These are phyloP conservation scores for Dactylella cylindrospora DNA, from an alignment of 2,329 filamentous ascomycete species.

Conservation along the genomic window DNA sequence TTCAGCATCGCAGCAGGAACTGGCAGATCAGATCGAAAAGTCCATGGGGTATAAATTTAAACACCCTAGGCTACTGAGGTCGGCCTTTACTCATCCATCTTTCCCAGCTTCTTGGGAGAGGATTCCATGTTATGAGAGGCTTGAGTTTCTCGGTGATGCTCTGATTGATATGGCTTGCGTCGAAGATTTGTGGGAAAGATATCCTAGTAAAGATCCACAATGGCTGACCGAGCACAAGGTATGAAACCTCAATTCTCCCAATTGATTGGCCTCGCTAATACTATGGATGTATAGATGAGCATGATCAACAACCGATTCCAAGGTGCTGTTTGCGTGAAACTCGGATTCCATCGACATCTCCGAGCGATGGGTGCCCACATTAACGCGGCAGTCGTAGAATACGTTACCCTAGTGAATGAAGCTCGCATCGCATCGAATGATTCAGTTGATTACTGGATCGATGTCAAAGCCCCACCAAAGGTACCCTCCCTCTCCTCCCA, in stretches of 20 bases:
- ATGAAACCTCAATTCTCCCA: constrained; percentile 29
- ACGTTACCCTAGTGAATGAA: constrained; percentile 62
- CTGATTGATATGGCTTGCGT: constrained; percentile 84
- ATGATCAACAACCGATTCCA: constrained; percentile 98
- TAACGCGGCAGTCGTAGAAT: constrained; percentile 57
- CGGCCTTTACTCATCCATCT: constrained; percentile 85
- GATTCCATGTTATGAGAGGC: constrained; percentile 84
- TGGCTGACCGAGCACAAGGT: constrained; percentile 96
- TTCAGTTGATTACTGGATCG: constrained; percentile 69
- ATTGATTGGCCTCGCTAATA: constrained; percentile 4
- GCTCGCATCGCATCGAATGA: constrained; percentile 57
- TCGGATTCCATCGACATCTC: constrained; percentile 76
- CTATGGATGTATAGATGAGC: constrained; percentile 65
- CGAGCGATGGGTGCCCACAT: constrained; percentile 59
- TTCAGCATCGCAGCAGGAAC: constrained; percentile 68
- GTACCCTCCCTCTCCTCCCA: constrained; percentile 36
- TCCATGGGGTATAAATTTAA: constrained; percentile 67
- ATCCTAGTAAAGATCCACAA: constrained; percentile 80
- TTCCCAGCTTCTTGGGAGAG: constrained; percentile 72
- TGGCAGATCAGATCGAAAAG: constrained; percentile 65
- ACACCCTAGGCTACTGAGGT: constrained; percentile 73
- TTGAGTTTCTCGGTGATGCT: constrained; percentile 82
- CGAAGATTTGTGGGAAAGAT: constrained; percentile 74
- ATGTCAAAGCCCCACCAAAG: constrained; percentile 65
- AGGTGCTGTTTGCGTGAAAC: constrained; percentile 73